These are phyloP conservation scores for Salix arbutifolia DNA, from an alignment of 345 rosid species.

Conservation along the genomic window DNA sequence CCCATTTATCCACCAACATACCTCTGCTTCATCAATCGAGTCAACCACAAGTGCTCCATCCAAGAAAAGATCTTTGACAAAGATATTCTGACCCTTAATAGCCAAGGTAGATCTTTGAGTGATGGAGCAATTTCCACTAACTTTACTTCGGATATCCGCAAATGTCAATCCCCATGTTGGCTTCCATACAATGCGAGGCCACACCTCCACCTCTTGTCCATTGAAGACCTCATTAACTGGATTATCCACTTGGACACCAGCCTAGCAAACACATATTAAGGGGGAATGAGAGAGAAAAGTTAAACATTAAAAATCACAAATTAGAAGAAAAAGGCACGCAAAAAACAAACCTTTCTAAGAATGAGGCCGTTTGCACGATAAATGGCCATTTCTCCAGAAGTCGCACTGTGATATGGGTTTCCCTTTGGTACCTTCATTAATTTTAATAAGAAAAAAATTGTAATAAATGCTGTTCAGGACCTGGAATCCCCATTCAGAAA, in stretches of 20 bases:
- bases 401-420: conserved; percentile 92
- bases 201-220: conserved; percentile 91
- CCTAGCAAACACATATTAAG: conserved; percentile 37
- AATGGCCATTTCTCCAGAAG: conserved; percentile 91
- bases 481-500: background rate
- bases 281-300: conserved; percentile 3
- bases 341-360: conserved; percentile 50
- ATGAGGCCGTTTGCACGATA: conserved; percentile 73
- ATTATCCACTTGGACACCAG: conserved; percentile 65
- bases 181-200: conserved; percentile 84
- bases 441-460: background rate
- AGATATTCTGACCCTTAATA: conserved; percentile 56
- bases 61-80: conserved; percentile 56
- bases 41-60: conserved; percentile 78
- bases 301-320: background rate
- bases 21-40: conserved; percentile 75
- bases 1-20: conserved; percentile 16
- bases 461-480: background rate
- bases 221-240: conserved; percentile 61
- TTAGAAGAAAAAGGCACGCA: no score
- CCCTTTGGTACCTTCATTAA: conserved; percentile 77
- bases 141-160: conserved; percentile 64
- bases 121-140: conserved; percentile 49
- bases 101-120: conserved; percentile 72
- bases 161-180: conserved; percentile 87